Evolutionary conservation across 371 early-diverging fungal species (phyloP).

Genomic region (Parasitella parasitica): DNA sequence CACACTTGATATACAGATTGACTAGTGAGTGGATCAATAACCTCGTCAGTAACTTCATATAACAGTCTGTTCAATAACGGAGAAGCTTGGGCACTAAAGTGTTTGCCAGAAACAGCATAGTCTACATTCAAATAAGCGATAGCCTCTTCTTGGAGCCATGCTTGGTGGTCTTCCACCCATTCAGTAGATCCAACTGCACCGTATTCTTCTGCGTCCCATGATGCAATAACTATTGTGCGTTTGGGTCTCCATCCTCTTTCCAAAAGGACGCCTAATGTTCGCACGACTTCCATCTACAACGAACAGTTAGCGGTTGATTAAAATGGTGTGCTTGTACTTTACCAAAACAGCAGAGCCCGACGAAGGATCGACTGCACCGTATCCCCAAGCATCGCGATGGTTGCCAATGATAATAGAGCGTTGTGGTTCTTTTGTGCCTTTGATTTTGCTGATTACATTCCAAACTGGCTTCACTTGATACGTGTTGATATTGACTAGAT

Average conservation of each 20-base stretch:
- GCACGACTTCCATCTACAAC: conserved; percentile 53
- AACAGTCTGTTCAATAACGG: conserved; percentile 55
- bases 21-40: conserved; percentile 49
- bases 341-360: conserved; percentile 64
- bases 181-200: conserved; percentile 68
- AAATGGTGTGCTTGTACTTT: neutral
- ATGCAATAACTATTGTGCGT: conserved; percentile 63
- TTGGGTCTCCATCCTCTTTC: conserved; percentile 66
- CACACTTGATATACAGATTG: conserved; percentile 53
- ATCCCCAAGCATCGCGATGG: conserved; percentile 70
- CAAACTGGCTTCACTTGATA: conserved; percentile 60
- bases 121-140: conserved; percentile 67
- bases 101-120: conserved; percentile 42
- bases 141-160: conserved; percentile 52
- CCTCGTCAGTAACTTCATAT: conserved; percentile 45
- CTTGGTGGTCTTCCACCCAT: conserved; percentile 65
- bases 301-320: neutral
- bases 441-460: conserved; percentile 63
- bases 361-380: conserved; percentile 63
- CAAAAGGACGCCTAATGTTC: conserved; percentile 53
- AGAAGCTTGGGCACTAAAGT: conserved; percentile 51
- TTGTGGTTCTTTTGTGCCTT: conserved; percentile 57
- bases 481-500: conserved; percentile 54
- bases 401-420: conserved; percentile 59
- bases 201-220: conserved; percentile 74